These are phyloP conservation scores for Aspergillus novoparasiticus DNA, from an alignment of 2,329 filamentous ascomycete genomes.

Conservation along the genomic window DNA sequence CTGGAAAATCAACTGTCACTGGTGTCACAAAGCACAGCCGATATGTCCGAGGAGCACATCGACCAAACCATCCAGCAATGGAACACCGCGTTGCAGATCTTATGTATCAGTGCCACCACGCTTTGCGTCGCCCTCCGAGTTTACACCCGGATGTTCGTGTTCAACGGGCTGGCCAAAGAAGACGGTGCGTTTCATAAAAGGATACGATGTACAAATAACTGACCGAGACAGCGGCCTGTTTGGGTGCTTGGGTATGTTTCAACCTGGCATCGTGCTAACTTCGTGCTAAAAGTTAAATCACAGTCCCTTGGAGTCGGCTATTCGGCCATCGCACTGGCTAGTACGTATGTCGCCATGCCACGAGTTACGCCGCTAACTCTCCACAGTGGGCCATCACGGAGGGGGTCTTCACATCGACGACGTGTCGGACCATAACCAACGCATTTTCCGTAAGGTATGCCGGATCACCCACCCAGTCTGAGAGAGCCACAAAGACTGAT, in stretches of 20 bases:
- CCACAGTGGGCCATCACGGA: neutral
- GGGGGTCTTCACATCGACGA: neutral
- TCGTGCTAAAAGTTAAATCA: neutral
- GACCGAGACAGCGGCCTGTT: neutral
- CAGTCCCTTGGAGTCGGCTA: neutral
- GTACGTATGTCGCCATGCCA: neutral
- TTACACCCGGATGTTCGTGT: neutral
- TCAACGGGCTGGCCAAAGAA: neutral
- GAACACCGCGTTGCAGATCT: neutral
- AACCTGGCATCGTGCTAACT: neutral
- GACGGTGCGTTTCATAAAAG: neutral
- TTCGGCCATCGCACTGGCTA: neutral
- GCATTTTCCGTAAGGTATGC: neutral
- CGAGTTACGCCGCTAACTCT: neutral
- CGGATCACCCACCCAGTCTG: rapidly evolving
- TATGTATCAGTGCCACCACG: neutral
- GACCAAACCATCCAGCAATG: neutral
- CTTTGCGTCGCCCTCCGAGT: neutral
- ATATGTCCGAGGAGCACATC: neutral
- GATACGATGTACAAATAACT: neutral
- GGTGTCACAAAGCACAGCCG: neutral
- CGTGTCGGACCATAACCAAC: neutral
- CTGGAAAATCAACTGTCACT: rapidly evolving
- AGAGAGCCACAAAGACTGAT: neutral
- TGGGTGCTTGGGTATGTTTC: neutral